Evolutionary conservation across 2,329 filamentous ascomycete species (phyloP).

Genomic region (Aspergillaceae sp.): DNA sequence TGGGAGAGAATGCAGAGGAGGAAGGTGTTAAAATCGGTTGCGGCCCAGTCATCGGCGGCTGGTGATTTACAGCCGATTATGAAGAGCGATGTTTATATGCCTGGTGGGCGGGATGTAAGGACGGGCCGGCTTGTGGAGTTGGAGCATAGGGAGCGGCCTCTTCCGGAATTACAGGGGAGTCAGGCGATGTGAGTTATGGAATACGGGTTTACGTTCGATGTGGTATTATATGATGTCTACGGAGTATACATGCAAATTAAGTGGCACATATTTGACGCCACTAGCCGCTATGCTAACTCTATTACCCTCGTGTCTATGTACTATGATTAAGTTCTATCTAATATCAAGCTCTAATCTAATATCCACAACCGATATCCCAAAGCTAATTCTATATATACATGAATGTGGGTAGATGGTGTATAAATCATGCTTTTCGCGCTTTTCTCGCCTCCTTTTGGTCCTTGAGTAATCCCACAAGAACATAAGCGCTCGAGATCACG

Average conservation of each 20-base stretch:
- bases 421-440: too few relatives aligned
- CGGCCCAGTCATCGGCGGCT: neutral
- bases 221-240: neutral
- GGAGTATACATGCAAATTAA: neutral
- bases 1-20: neutral
- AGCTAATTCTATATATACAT: too few relatives aligned
- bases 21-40: neutral
- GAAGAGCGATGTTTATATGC: neutral
- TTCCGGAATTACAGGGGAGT: neutral
- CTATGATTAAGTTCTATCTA: too few relatives aligned
- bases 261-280: too few relatives aligned
- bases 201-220: neutral
- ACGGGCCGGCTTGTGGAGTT: neutral
- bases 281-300: too few relatives aligned
- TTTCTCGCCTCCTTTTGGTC: neutral
- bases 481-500: neutral
- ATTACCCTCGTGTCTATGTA: too few relatives aligned
- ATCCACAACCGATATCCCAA: too few relatives aligned
- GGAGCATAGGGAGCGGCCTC: neutral
- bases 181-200: neutral
- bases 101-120: neutral
- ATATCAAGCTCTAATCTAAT: too few relatives aligned
- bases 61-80: neutral
- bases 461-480: neutral
- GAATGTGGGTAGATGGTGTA: too few relatives aligned